phyloP scores from a whole-genome alignment of 2,329 filamentous ascomycete genomes.

The Colletotrichum simmondsii region DNA sequence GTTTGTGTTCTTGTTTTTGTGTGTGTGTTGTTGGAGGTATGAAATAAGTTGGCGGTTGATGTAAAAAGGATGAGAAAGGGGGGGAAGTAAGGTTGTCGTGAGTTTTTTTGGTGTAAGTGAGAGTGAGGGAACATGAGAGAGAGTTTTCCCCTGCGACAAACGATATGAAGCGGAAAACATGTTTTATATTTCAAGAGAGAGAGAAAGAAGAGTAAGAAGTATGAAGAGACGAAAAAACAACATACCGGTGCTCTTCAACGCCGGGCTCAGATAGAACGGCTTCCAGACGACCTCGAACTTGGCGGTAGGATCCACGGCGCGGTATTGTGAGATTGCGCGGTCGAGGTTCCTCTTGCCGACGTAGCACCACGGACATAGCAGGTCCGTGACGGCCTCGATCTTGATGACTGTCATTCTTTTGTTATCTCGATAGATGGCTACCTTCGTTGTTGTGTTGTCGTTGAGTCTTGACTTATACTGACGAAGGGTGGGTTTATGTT shows the following conservation, averaged over 20 bases:
- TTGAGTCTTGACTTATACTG: background rate
- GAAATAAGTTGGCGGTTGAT: no score
- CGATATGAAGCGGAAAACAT: no score
- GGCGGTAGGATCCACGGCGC: slow-evolving; percentile 51
- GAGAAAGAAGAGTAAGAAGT: background rate
- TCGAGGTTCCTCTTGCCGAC: slow-evolving; percentile 59
- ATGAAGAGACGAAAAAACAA: background rate
- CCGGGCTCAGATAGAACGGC: slow-evolving; percentile 57
- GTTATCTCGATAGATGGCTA: background rate
- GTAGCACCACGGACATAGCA: slow-evolving; percentile 64
- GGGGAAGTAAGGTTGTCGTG: no score
- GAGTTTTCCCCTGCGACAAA: no score
- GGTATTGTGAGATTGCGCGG: slow-evolving; percentile 54
- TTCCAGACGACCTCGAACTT: slow-evolving; percentile 59
- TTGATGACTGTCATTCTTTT: slow-evolving; percentile 43
- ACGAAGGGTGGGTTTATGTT: background rate
- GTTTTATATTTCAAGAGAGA: no score
- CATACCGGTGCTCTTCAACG: slow-evolving; percentile 42
- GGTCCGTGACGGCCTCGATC: slow-evolving; percentile 61
- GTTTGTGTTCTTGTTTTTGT: background rate
- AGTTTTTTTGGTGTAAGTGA: background rate
- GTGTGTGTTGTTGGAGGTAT: background rate
- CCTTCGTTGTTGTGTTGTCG: background rate
- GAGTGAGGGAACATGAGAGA: background rate
- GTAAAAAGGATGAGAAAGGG: background rate